These are phyloP conservation scores for Tylopilus vinaceipallidus DNA, from an alignment of 768 basidiomycete genomes.

Conservation along the genomic window DNA sequence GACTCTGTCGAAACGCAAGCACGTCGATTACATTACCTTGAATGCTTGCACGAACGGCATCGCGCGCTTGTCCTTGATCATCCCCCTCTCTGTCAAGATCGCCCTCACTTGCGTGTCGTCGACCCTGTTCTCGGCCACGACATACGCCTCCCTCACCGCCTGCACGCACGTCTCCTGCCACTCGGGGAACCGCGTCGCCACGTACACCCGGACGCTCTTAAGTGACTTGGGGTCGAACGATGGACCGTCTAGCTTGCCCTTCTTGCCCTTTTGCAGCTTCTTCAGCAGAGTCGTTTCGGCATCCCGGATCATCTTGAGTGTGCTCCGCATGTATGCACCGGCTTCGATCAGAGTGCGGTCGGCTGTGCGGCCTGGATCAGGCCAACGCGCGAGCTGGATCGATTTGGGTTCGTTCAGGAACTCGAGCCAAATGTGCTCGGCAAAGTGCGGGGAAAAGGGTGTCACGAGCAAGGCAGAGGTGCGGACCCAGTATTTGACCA, in stretches of 20 bases:
- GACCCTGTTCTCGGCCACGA: constrained; percentile 55
- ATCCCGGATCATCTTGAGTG: constrained; percentile 90
- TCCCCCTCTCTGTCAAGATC: constrained; percentile 61
- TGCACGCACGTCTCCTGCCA: constrained; percentile 90
- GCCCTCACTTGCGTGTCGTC: constrained; percentile 81
- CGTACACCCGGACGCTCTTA: constrained; percentile 85
- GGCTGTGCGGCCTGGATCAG: constrained; percentile 56
- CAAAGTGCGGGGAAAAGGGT: constrained; percentile 91
- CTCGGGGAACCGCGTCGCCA: constrained; percentile 85
- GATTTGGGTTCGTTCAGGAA: constrained; percentile 73
- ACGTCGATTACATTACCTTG: constrained; percentile 58
- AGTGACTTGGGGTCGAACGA: constrained; percentile 82
- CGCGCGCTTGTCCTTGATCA: constrained; percentile 92
- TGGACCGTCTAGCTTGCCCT: constrained; percentile 42
- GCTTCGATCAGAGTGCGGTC: constrained; percentile 71
- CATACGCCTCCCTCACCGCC: constrained; percentile 67
- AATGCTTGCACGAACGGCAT: constrained; percentile 95
- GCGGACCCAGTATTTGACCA: constrained; percentile 84
- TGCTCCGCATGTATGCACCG: constrained; percentile 81
- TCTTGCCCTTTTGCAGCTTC: constrained; percentile 77
- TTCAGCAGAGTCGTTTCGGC: constrained; percentile 78
- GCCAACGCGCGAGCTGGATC: constrained; percentile 84
- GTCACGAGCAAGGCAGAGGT: constrained; percentile 74
- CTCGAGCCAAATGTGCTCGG: constrained; percentile 84
- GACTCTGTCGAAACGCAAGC: neutral